phyloP scores from a whole-genome alignment of 2,329 filamentous ascomycete genomes.

The Fusarium zealandicum region DNA sequence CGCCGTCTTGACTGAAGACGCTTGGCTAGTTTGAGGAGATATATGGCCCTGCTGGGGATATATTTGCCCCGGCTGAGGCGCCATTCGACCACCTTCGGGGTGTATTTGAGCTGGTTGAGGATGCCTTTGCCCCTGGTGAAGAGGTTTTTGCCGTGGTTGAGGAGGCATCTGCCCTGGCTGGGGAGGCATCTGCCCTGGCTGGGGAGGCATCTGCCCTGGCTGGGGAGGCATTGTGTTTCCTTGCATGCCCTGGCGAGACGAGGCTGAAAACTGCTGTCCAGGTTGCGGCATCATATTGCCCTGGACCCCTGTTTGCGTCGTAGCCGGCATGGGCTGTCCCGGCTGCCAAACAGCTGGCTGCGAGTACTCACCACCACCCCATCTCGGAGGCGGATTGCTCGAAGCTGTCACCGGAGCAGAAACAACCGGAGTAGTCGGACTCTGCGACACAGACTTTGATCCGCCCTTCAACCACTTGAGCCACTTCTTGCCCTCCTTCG shows the following conservation, averaged over 20 bases:
- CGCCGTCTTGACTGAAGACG: no score
- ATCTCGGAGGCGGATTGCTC: constrained; percentile 11
- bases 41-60: neutral
- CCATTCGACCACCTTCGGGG: neutral
- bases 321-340: constrained; percentile 20
- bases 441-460: constrained; percentile 30
- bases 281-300: constrained; percentile 7
- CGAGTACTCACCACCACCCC: constrained; percentile 34
- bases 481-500: constrained; percentile 40
- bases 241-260: constrained; percentile 2
- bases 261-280: constrained; percentile 8
- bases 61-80: neutral
- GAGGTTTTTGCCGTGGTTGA: neutral
- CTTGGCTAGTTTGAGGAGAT: neutral
- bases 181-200: neutral
- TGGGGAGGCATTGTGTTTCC: constrained; percentile 9
- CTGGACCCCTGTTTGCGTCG: constrained; percentile 5
- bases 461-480: constrained; percentile 39
- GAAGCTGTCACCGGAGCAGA: constrained; percentile 19
- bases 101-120: neutral
- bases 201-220: constrained; percentile 2
- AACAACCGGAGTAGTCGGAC: constrained; percentile 23
- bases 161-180: neutral
- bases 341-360: constrained; percentile 36
- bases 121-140: neutral